Base-by-base conservation (phyloP, 1,284 basidiomycete genomes). In the Moniliella sp. region DNA sequence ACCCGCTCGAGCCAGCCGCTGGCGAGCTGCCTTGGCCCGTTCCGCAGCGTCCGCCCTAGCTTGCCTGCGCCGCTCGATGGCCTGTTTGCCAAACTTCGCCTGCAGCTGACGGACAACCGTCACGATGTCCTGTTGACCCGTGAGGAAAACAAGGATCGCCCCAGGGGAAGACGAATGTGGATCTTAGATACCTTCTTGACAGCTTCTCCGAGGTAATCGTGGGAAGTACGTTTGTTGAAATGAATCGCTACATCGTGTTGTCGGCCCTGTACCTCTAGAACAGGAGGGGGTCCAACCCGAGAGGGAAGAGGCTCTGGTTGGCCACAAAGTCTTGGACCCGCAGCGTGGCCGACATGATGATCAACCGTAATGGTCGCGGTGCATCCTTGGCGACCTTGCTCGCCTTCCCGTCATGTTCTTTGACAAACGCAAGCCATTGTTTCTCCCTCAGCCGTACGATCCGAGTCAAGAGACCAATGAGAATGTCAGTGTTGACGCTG, bases 261-360 rank as follows among this genome's bases (percentile, higher is more conserved):
- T 13, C 91, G 76, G 0, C 81, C 79, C 15, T 74, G 69, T 35
- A 97, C 77, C 46, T 74, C 77, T 58, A 97, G 76, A 31, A 94
- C 71, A 0, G 91, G 91, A 5, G 32, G 32, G 35, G 42, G 37
- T 63, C 68, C 31, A 66, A 66, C 34, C 71, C 67, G 10, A 88
- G 88, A 0, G 73, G 43, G 63, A 99, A 99, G 2, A 99, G 67
- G 0, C 72, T 72, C 30, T 65, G 69, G 62, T 99, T 97, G 40
- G 78, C 72, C 1, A 78, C 75, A 52, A 99, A 97, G 62, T 97
- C 91, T 32, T 74, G 73, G 15, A 94, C 77, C 15, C 86, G 78
- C 4, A 97, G 70, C 0, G 91, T 97, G 1, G 91, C 91, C 25
- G 88, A 97, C 91, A 99, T 97, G 64, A 99, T 91, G 40, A 97